Evolutionary conservation across 768 basidiomycete species (phyloP).

Genomic region (Calvatia gigantea): DNA sequence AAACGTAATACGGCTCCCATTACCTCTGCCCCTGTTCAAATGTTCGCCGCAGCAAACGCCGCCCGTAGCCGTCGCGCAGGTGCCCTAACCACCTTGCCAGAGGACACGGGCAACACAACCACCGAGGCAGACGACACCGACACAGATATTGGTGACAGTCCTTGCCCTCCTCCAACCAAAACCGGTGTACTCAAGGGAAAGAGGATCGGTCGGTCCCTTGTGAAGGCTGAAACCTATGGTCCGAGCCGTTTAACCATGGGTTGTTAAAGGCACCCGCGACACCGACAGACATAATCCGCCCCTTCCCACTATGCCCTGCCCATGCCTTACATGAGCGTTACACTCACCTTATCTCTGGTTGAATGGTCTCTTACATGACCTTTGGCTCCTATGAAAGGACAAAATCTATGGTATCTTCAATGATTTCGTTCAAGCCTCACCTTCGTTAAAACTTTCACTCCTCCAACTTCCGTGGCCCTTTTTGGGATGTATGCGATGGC

Average conservation of each 20-base stretch:
- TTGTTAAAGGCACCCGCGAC: background rate
- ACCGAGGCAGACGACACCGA: conserved; percentile 72
- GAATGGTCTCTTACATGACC: background rate
- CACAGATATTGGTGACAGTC: conserved; percentile 79
- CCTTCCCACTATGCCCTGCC: background rate
- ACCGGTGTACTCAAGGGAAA: conserved; percentile 52
- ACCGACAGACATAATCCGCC: background rate
- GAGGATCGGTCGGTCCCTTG: conserved; percentile 48
- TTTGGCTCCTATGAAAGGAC: background rate
- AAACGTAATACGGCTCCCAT: conserved; percentile 69
- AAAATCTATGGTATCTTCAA: background rate
- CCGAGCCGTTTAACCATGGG: conserved; percentile 44
- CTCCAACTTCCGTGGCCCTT: background rate
- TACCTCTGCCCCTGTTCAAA: conserved; percentile 35
- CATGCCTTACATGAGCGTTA: background rate
- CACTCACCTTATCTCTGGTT: background rate
- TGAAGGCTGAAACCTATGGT: conserved; percentile 68
- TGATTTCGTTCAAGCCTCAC: conserved; percentile 3
- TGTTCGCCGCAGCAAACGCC: conserved; percentile 69
- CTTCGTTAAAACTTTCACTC: background rate
- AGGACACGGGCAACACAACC: conserved; percentile 55
- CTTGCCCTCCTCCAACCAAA: conserved; percentile 79
- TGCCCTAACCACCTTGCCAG: conserved; percentile 56
- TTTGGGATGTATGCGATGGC: background rate
- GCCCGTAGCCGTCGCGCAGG: conserved; percentile 62